Base-by-base conservation (phyloP, 2,329 filamentous ascomycete genomes). In the Bipolaris sorokiniana region DNA sequence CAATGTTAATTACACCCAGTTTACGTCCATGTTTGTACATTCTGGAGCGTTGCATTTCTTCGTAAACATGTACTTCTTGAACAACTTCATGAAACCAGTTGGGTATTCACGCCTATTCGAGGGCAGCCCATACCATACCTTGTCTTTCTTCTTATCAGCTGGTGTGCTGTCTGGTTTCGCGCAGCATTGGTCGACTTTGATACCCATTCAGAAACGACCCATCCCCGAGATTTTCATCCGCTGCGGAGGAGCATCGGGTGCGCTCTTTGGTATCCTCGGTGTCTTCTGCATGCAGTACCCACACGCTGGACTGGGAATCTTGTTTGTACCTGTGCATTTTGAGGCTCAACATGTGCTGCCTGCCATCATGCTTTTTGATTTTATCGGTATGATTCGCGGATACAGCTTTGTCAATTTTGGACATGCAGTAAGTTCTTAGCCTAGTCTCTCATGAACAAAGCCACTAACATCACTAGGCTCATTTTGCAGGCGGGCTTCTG, bases 231-330 rank as follows among this genome's bases (percentile, higher is more conserved):
- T 69, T 3, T 66, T 70, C 46, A 68, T 72, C 34, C 61, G 63
- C 34, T 65, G 64, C 28, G 71, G 71, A n/a, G 73, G 73, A 26
- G 71, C 72, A 5, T 74, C 71, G 51, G 73, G 73, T 18, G 73
- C 73, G 9, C 50, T 76, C 6, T 74, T 75, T 46, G 70, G 65
- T 13, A 53, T 73, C 4, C 53, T 73, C 3, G 66, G 69, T 9
- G 61, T 63, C 2, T 76, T 72, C 42, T 74, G 71, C 41, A 67
- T 69, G 62, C 64, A 74, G 45, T 74, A 72, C 48, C 73, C 73
- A 0, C 61, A 64, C 9, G 62, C 65, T 15, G 61, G 66, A 7
- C 52, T 76, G 3, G 72, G 72, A 1, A 67, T 76, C 36, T 52
- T 76, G 13, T 72, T 76, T 36, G n/a, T 76, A 4, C 73, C 73